These are phyloP conservation scores for Leptographium galeiforme DNA, from an alignment of 2,329 filamentous ascomycete genomes.

Conservation along the genomic window DNA sequence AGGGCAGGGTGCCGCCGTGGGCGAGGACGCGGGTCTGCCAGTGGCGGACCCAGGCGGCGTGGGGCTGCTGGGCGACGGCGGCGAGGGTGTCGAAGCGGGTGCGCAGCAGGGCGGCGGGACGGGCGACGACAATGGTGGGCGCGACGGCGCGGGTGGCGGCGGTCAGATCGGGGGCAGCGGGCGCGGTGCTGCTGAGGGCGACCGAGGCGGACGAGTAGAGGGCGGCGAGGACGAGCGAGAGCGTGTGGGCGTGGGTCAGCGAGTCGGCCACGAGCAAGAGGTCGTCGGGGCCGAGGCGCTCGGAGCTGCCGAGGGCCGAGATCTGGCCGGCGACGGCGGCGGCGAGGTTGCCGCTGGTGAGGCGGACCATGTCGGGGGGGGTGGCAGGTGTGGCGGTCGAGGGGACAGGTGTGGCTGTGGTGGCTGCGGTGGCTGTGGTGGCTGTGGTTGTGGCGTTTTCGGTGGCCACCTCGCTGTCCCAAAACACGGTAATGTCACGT, in stretches of 20 bases:
- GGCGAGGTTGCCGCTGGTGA: constrained; percentile 74
- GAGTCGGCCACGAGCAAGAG: constrained; percentile 76
- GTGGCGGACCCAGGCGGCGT: constrained; percentile 53
- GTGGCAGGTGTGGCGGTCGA: constrained; percentile 11
- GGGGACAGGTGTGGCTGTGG: constrained; percentile 18
- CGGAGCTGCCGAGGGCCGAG: constrained; percentile 57
- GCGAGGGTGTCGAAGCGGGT: constrained; percentile 49
- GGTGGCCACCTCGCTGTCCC: constrained; percentile 33
- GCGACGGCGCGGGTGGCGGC: constrained; percentile 61
- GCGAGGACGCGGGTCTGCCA: constrained; percentile 56
- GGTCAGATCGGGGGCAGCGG: constrained; percentile 54
- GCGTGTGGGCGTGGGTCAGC: constrained; percentile 64
- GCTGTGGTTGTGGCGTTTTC: constrained; percentile 11
- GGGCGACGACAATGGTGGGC: constrained; percentile 72
- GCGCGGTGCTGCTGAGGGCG: constrained; percentile 78
- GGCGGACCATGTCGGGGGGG: constrained; percentile 58
- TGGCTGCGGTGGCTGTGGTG: no score
- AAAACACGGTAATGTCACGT: constrained; percentile 52
- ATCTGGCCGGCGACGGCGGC: constrained; percentile 71
- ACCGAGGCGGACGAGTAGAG: constrained; percentile 76
- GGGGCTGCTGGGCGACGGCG: constrained; percentile 20
- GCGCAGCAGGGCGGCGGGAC: constrained; percentile 57
- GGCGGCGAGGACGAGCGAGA: constrained; percentile 68
- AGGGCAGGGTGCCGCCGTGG: constrained; percentile 60
- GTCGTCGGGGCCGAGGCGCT: constrained; percentile 62